Evolutionary conservation across 345 rosid species (phyloP).

Genomic region (Linum lewisii): DNA sequence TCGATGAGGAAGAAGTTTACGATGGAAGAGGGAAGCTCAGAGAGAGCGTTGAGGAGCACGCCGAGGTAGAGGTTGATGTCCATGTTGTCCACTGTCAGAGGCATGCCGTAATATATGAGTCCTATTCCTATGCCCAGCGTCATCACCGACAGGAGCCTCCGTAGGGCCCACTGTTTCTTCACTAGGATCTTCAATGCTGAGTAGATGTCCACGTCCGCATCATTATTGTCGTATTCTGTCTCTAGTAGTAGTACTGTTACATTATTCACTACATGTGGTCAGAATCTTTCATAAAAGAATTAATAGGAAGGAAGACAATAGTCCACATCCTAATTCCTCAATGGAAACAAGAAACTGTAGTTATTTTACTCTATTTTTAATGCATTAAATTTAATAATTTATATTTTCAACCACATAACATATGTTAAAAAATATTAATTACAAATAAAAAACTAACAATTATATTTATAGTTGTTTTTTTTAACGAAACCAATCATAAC

Average conservation of each 20-base stretch:
- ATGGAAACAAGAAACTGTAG: no score
- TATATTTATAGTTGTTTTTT: no score
- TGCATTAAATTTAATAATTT: no score
- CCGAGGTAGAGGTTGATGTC: slow-evolving; percentile 50
- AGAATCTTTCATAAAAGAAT: no score
- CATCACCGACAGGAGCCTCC: slow-evolving; percentile 31
- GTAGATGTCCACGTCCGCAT: slow-evolving; percentile 24
- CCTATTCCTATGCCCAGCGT: slow-evolving; percentile 48
- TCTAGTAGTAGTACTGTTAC: background rate
- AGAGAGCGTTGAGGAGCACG: slow-evolving; percentile 49
- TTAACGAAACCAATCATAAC: no score
- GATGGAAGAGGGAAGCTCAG: slow-evolving; percentile 52
- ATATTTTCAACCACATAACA: no score
- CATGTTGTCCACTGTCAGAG: slow-evolving; percentile 43
- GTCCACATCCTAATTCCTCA: no score
- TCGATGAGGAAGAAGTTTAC: slow-evolving; percentile 33
- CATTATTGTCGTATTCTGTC: background rate
- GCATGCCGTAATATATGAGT: slow-evolving; percentile 67
- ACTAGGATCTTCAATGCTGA: slow-evolving; percentile 36
- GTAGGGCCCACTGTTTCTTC: slow-evolving; percentile 41
- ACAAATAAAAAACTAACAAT: no score
- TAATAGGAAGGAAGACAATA: no score
- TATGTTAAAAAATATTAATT: no score
- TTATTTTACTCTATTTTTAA: no score
- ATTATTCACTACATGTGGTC: background rate